A percentile compares a stretch with the other conserved stretches of the same genome.
phyloP scores from a whole-genome alignment of 2,329 filamentous ascomycete genomes.

The Daldinia sp. region DNA sequence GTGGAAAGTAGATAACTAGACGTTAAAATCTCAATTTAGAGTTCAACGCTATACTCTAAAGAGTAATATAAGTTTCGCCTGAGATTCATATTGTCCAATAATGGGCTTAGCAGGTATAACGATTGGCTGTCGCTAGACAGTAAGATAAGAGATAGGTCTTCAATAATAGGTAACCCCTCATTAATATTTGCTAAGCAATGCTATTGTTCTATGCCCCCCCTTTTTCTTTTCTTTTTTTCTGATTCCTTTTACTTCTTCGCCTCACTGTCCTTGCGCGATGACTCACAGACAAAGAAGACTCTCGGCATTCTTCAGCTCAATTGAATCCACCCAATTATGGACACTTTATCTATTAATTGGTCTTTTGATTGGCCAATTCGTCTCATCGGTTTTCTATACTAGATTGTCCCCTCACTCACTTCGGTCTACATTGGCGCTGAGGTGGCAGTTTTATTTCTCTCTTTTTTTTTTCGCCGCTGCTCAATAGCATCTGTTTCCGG shows the following conservation, averaged over 20 bases:
- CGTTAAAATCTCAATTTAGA: not conserved
- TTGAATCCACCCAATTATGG: slow-evolving; percentile 5
- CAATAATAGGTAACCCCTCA: slow-evolving; percentile 3
- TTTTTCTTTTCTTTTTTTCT: not conserved
- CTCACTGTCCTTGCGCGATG: slow-evolving; percentile 2
- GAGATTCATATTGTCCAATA: not conserved
- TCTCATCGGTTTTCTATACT: slow-evolving; percentile 10
- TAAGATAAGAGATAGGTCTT: not conserved
- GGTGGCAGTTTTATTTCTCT: slow-evolving; percentile 4
- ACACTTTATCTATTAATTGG: slow-evolving; percentile 4
- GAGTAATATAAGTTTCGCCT: not conserved
- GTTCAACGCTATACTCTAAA: not conserved
- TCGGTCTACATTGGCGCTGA: not conserved
- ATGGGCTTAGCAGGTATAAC: not conserved
- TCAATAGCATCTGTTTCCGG: slow-evolving; percentile 29
- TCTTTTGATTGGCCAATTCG: slow-evolving; percentile 8
- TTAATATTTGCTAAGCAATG: slow-evolving; percentile 9
- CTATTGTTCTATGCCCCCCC: not conserved
- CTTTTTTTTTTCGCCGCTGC: not conserved
- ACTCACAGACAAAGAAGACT: slow-evolving; percentile 7
- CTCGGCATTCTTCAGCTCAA: slow-evolving; percentile 6
- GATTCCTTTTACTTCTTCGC: slow-evolving; percentile 12
- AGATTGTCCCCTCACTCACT: not conserved
- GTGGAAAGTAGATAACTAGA: too few species aligned
- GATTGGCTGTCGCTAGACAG: not conserved